Base-by-base conservation (phyloP, 106 monocot species). In the Posidonia australis region DNA sequence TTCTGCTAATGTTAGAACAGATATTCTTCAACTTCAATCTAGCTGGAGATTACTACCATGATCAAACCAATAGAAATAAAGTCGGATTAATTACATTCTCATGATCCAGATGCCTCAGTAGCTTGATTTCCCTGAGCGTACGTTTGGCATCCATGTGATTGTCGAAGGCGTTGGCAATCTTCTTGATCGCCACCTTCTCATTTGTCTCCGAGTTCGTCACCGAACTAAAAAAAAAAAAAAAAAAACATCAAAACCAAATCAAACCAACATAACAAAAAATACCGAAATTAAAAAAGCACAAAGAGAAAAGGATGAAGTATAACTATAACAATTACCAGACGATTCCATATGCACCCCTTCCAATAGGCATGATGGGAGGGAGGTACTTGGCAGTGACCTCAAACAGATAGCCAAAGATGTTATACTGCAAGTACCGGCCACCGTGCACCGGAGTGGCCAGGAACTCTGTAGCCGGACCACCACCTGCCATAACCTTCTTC, bases 361-460 rank as follows among this genome's bases (percentile, higher is more conserved):
- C 96, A 43, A 90, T 90, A n/a, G 96, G 96, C 87, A 90, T 81
- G 64, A 98, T 81, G 29, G 96, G 96, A 6, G 90, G 87, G 60
- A 64, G 87, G 70, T 98, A 98, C 74, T 90, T 90, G 30, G 74
- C 66, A 16, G 90, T 77, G 75, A 98, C 82, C 77, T 98, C 96
- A 52, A 98, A 90, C 25, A 78, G 6, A 54, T 84, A 87, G 3
- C 81, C 82, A 68, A 90, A 98, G 42, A 98, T 85, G 64, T 90
- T 81, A 70, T 90, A 90, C 77, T 83, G 84, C 45, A 87, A 68
- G 71, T 68, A 98, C 19, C 76, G 52, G 13, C 82, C 87, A 27
- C 84, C 82, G 67, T 98, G 90, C 3, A 26, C 41, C 27, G 75
- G 67, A 12, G 41, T 19, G 24, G 61, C 23, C 14, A 52, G n/a